Conservation (phyloP, 495 filamentous ascomycete species). For the Annulohypoxylon maeteangense region DNA sequence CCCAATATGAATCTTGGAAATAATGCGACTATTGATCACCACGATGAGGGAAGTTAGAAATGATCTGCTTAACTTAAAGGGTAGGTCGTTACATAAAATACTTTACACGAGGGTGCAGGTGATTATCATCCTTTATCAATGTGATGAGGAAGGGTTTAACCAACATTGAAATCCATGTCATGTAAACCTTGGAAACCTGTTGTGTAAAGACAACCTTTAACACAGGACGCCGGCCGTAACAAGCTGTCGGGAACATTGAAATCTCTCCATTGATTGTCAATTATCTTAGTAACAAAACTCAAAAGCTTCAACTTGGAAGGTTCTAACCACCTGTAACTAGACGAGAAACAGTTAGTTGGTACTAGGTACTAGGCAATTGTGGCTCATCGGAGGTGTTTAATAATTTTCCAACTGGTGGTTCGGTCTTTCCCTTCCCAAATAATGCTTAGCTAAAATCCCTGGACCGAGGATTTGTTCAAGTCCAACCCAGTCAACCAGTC, state of each 20-base stretch:
- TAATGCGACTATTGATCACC: slow-evolving; percentile 10
- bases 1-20: background rate
- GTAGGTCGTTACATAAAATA: slow-evolving; percentile 19
- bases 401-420: slow-evolving; percentile 20
- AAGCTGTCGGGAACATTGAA: background rate
- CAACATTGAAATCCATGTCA: background rate
- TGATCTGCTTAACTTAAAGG: slow-evolving; percentile 4
- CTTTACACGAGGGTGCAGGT: slow-evolving; percentile 12
- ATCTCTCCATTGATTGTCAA: background rate
- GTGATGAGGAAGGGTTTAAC: background rate
- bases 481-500: slow-evolving; percentile 1
- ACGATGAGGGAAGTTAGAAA: background rate
- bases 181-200: background rate
- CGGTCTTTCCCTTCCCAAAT: slow-evolving; percentile 20
- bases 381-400: slow-evolving; percentile 28
- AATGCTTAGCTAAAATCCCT: slow-evolving; percentile 8
- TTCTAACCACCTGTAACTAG: background rate
- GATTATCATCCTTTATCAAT: slow-evolving; percentile 1
- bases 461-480: slow-evolving; percentile 3
- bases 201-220: background rate
- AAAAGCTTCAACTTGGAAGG: background rate
- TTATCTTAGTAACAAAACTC: background rate
- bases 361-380: slow-evolving; percentile 6
- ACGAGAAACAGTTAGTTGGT: background rate
- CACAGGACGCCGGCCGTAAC: background rate